These are phyloP conservation scores for Boletus pseudopeckii DNA, from an alignment of 768 basidiomycete species.

Conservation along the genomic window DNA sequence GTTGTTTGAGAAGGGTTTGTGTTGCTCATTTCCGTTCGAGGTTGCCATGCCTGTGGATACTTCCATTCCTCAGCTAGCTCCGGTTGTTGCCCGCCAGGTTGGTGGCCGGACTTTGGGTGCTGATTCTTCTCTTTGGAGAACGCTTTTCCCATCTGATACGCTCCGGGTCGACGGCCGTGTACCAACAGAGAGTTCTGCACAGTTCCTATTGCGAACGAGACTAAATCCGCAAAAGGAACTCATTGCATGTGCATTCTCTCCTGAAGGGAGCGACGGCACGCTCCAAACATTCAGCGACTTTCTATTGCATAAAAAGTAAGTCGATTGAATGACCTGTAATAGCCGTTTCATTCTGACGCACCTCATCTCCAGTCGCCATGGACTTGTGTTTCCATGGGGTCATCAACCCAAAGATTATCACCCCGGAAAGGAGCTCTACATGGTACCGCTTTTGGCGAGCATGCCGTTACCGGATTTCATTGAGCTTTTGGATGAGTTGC, in stretches of 20 bases:
- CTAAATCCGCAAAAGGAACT: constrained; percentile 78
- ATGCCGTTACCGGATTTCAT: constrained; percentile 80
- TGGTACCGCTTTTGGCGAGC: constrained; percentile 68
- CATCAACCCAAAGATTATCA: constrained; percentile 64
- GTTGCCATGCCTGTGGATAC: constrained; percentile 80
- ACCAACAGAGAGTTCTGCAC: constrained; percentile 65
- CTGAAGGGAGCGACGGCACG: constrained; percentile 43
- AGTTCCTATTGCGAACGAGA: constrained; percentile 76
- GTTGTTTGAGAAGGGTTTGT: background rate
- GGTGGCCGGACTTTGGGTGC: constrained; percentile 63
- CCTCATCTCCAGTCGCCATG: constrained; percentile 62
- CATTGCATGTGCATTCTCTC: constrained; percentile 70
- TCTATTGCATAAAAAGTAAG: constrained; percentile 69
- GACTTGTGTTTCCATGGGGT: constrained; percentile 85
- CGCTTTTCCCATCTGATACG: constrained; percentile 66
- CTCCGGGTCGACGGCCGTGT: constrained; percentile 85
- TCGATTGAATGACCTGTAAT: constrained; percentile 14
- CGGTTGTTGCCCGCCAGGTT: constrained; percentile 71
- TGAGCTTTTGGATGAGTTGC: constrained; percentile 75
- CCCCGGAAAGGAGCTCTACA: constrained; percentile 83
- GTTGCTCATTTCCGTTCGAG: constrained; percentile 37
- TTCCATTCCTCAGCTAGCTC: constrained; percentile 60
- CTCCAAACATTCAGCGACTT: constrained; percentile 65
- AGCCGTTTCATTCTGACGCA: constrained; percentile 6
- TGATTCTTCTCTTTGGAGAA: constrained; percentile 67